Conservation (phyloP, 1,139 yeast species). For the Candida dubliniensis region DNA sequence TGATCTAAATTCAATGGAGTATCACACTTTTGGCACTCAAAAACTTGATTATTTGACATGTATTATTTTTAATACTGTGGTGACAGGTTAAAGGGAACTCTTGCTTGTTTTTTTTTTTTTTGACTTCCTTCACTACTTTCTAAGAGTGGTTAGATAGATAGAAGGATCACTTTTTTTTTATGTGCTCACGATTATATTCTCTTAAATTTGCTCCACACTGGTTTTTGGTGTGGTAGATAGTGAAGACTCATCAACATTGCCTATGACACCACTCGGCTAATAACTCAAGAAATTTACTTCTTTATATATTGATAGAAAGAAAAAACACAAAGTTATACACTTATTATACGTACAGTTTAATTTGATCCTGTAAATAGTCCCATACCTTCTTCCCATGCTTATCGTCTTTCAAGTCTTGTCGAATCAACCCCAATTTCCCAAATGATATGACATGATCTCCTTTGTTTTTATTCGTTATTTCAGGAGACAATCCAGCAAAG, state of each 20-base stretch:
- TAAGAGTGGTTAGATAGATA: no score
- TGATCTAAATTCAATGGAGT: slow-evolving; percentile 31
- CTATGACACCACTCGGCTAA: no score
- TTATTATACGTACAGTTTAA: slow-evolving; percentile 3
- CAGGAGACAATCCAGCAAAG: slow-evolving; percentile 20
- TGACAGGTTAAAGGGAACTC: no score
- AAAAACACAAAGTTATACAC: neutral
- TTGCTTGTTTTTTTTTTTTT: no score
- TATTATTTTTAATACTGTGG: neutral
- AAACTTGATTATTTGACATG: slow-evolving; percentile 1
- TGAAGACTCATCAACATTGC: no score
- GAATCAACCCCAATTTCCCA: slow-evolving; percentile 7
- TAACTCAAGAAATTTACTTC: no score
- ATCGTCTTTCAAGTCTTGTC: slow-evolving; percentile 8
- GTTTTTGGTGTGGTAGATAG: no score
- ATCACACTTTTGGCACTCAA: slow-evolving; percentile 37
- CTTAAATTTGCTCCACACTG: neutral
- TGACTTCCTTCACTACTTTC: no score
- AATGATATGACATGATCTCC: slow-evolving; percentile 10
- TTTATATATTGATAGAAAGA: no score
- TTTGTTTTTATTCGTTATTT: neutral
- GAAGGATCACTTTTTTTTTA: no score
- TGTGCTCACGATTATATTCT: neutral
- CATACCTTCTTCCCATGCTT: slow-evolving; percentile 4
- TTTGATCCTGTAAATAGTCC: slow-evolving; percentile 8